These are phyloP conservation scores for Lachnellula occidentalis DNA, from an alignment of 2,329 filamentous ascomycete genomes.

Conservation along the genomic window DNA sequence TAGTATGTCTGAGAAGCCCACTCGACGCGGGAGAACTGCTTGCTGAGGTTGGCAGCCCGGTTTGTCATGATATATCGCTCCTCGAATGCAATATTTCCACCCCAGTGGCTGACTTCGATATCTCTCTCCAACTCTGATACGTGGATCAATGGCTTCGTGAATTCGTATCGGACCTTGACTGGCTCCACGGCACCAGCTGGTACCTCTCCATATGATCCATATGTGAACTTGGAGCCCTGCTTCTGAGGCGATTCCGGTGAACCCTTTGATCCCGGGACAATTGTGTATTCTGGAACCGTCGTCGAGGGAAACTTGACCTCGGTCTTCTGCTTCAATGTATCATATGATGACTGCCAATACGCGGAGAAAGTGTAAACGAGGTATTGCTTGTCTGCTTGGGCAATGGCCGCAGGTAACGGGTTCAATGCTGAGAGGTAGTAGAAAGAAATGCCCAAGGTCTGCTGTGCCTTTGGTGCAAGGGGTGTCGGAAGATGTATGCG, in stretches of 20 bases:
- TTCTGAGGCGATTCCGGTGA: conserved; percentile 63
- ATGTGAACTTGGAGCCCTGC: conserved; percentile 79
- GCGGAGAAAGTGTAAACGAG: conserved; percentile 81
- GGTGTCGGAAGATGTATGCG: conserved; percentile 72
- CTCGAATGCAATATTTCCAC: conserved; percentile 91
- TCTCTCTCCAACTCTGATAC: conserved; percentile 78
- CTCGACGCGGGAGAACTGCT: conserved; percentile 69
- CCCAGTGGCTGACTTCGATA: conserved; percentile 96
- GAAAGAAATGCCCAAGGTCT: conserved; percentile 85
- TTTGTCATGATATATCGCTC: conserved; percentile 88
- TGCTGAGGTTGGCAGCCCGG: conserved; percentile 71
- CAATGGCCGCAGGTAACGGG: conserved; percentile 75
- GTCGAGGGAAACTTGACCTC: conserved; percentile 82
- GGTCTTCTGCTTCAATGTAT: conserved; percentile 89
- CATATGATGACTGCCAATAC: conserved; percentile 78
- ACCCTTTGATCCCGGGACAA: conserved; percentile 56
- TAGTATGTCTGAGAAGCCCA: conserved; percentile 71
- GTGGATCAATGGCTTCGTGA: conserved; percentile 84
- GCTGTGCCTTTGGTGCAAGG: conserved; percentile 69
- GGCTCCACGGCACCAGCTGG: conserved; percentile 70
- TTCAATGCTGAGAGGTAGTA: conserved; percentile 71
- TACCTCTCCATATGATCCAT: conserved; percentile 81
- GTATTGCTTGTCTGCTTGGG: conserved; percentile 83
- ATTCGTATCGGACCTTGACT: conserved; percentile 83
- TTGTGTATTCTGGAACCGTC: conserved; percentile 81